Evolutionary conservation across 805 yeast genomes (phyloP).

Genomic region (Metschnikowia borealis): DNA sequence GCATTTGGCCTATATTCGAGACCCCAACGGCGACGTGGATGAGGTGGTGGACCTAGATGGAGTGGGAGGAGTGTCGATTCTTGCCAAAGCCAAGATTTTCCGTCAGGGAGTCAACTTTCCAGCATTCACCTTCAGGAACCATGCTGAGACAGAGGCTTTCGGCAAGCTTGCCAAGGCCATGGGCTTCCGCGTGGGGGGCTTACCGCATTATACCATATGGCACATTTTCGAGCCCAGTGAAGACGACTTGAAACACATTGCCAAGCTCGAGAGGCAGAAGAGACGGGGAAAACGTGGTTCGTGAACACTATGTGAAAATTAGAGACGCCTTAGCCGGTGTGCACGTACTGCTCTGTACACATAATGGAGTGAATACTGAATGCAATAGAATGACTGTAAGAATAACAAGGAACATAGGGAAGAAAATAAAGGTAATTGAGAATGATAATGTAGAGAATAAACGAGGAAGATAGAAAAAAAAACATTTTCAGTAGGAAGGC

Average conservation of each 20-base stretch:
- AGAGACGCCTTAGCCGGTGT: neutral
- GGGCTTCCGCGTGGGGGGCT: conserved; percentile 82
- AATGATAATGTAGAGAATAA: too few relatives aligned
- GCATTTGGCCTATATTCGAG: conserved; percentile 71
- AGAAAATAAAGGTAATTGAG: too few relatives aligned
- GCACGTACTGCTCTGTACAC: too few relatives aligned
- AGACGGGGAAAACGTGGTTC: conserved; percentile 35
- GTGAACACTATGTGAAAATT: neutral
- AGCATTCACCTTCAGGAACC: conserved; percentile 77
- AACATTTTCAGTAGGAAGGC: conserved; percentile 48
- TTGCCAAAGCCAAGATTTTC: conserved; percentile 70
- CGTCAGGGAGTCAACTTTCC: conserved; percentile 81
- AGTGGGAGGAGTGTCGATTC: conserved; percentile 81
- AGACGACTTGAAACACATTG: conserved; percentile 70
- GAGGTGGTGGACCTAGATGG: conserved; percentile 75
- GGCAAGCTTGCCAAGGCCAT: conserved; percentile 75
- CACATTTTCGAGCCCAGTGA: conserved; percentile 88
- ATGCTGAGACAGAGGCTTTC: conserved; percentile 86
- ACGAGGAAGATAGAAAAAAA: conserved; percentile 4
- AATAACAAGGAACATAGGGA: too few relatives aligned
- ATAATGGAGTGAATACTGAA: neutral
- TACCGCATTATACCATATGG: conserved; percentile 89
- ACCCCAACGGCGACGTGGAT: conserved; percentile 54
- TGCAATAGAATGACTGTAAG: neutral
- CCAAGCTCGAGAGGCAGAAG: conserved; percentile 62